Evolutionary conservation across 805 yeast species (phyloP), one percentile per base, ranked within the genome.

Genomic region (Blastobotrys terrestris): DNA sequence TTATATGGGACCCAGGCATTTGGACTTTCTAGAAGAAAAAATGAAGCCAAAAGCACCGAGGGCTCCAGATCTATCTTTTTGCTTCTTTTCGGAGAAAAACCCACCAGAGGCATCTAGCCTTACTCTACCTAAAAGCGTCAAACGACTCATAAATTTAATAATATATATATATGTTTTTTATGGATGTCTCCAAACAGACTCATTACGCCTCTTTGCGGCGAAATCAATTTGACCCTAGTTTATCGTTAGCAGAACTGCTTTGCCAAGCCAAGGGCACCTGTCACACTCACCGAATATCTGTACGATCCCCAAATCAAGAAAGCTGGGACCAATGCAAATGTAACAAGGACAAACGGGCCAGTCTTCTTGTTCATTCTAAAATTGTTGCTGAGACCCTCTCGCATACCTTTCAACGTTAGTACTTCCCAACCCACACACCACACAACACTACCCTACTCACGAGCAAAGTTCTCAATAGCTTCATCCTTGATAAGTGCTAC

Each of bases 401-500:
- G 63, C 69, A 64, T 63, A 49, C 60, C 63, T 58, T 61, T n/a
- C 26, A 11, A 20, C 22, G 55, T 49, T 49, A 49, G 51, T 6
- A 11, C 16, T 15, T 14, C 16, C 15, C 31, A 47, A 51, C 26
- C 45, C 35, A 14, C 31, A 8, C 35, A 19, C 21, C 41, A 18
- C 21, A n/a, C n/a, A 26, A 11, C 26, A 11, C 16, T 19, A n/a
- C n/a, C 40, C 11, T 14, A 50, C 59, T 46, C 52, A 56, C 59
- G 22, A 48, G 49, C 63, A 57, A 63, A 67, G 61, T 59, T 60
- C 63, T 67, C 70, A 51, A 67, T 65, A 43, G 67, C 69, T 48
- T 63, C 60, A 45, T 67, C 70, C 47, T 64, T 60, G 55, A 61
- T 60, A 40, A 66, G 65, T 45, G 63, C 68, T 48, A 45, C 11